Evolutionary conservation across 2,329 filamentous ascomycete genomes (phyloP).

Genomic region (Botrytis cinerea): DNA sequence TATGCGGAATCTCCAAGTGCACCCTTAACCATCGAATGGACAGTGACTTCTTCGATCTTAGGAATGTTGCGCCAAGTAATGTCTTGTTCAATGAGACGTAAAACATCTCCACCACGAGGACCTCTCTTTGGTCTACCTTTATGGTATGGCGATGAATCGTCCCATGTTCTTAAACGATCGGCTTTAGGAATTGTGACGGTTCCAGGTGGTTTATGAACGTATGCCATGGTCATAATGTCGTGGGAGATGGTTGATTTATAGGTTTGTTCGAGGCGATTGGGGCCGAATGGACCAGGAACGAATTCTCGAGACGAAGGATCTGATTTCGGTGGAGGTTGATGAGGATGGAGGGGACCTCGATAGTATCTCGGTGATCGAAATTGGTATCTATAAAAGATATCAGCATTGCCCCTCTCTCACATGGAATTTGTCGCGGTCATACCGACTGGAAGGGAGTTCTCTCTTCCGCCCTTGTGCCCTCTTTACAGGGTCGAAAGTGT

Average conservation of each 20-base stretch:
- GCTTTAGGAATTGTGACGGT: conserved; percentile 56
- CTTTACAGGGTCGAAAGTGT: conserved; percentile 51
- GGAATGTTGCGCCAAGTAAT: conserved; percentile 85
- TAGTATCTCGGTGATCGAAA: conserved; percentile 94
- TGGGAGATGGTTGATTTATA: conserved; percentile 83
- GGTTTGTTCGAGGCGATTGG: conserved; percentile 85
- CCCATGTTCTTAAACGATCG: conserved; percentile 80
- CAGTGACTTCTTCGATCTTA: conserved; percentile 74
- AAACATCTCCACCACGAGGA: conserved; percentile 74
- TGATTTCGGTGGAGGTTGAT: conserved; percentile 83
- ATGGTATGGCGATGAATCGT: conserved; percentile 89
- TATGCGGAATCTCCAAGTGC: conserved; percentile 71
- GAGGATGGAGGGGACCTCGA: conserved; percentile 87
- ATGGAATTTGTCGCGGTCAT: conserved; percentile 27
- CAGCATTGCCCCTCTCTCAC: conserved; percentile 22
- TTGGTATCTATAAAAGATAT: conserved; percentile 69
- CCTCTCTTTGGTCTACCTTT: conserved; percentile 84
- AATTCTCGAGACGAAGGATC: conserved; percentile 88
- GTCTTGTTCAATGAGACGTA: conserved; percentile 71
- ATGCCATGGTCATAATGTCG: conserved; percentile 86
- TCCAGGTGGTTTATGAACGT: conserved; percentile 82
- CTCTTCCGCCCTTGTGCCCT: conserved; percentile 45
- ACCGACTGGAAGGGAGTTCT: conserved; percentile 46
- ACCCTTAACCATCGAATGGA: conserved; percentile 72
- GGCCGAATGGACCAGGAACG: conserved; percentile 85